Base-by-base conservation (phyloP, 768 basidiomycete genomes). In the Mycena olivaceomarginata region DNA sequence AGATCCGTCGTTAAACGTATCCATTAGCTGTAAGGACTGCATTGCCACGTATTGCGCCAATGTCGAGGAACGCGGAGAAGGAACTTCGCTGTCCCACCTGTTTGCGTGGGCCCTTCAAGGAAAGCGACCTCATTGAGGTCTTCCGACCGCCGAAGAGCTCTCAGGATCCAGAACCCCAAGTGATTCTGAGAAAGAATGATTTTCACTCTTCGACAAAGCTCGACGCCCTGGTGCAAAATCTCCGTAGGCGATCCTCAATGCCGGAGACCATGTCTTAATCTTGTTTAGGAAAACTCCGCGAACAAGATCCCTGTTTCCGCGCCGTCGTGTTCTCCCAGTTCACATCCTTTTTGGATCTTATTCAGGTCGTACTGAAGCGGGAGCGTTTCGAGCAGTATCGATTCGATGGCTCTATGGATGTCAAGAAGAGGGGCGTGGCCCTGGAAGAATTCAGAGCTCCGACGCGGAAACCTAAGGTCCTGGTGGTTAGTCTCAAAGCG, bases 241-340 rank as follows among this genome's bases (percentile, higher is more conserved):
- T 99, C 6, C 89, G 96, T 92, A 82, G 69, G 88, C 87, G 40
- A n/a, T 8, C 51, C 20, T 2, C 13, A 8, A n/a, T 12, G 18
- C 51, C 39, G 4, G 15, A 13, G 1, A 67, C 5, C 4, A 2
- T 9, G 25, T 5, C 73, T 67, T 40, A 74, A 1, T 51, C 70
- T n/a, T 67, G 40, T 67, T 10, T 77, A 94, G 92, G 92, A 79
- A 89, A 91, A 79, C 84, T 96, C 79, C 87, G 90, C 82, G 89
- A 92, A 82, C 90, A 96, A 86, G 94, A 96, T 75, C 93, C 95
- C 1, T 89, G 87, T 80, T 96, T 96, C 84, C 91, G 95, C 46
- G 96, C 94, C 1, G 94, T 98, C 31, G 94, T 98, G 5, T 98
- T 98, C 84, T 97, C 96, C 1, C 96, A 98, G 80, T 97, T 97